These are phyloP conservation scores for Colletotrichum gloeosporioides DNA, from an alignment of 2,329 filamentous ascomycete species.

Conservation along the genomic window DNA sequence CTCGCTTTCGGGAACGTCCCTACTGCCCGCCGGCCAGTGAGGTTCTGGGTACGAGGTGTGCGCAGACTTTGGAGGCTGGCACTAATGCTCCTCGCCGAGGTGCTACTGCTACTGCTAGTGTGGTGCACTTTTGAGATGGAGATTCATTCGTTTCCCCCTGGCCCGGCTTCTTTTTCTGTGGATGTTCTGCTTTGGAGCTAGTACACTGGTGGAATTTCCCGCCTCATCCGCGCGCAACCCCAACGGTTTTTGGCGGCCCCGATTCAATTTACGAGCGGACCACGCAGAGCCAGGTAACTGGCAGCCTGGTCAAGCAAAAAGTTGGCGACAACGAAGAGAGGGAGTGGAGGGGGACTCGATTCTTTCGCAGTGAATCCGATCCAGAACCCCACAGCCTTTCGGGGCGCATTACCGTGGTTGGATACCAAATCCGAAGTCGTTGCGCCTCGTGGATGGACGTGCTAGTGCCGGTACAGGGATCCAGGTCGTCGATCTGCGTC, in stretches of 20 bases:
- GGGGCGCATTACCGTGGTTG: constrained; percentile 11
- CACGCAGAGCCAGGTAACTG: too few species aligned
- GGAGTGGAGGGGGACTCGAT: not conserved
- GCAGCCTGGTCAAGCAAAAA: not conserved
- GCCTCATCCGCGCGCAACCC: not conserved
- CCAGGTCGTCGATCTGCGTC: constrained; percentile 9
- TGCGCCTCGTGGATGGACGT: not conserved
- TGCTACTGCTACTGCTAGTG: not conserved
- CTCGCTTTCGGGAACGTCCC: not conserved
- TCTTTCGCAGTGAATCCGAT: not conserved
- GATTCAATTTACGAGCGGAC: not conserved
- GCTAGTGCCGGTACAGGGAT: constrained; percentile 14
- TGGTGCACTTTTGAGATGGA: not conserved
- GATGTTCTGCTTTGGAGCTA: not conserved
- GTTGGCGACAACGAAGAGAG: not conserved
- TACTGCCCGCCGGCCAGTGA: not conserved
- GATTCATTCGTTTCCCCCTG: not conserved
- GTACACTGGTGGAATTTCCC: constrained; percentile 9
- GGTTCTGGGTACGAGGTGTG: not conserved
- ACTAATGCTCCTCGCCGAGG: not conserved
- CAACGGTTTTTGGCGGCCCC: not conserved
- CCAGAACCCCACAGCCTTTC: not conserved
- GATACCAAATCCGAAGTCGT: constrained; percentile 10
- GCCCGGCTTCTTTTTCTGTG: not conserved
- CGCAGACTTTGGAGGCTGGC: not conserved